phyloP scores from a whole-genome alignment of 768 basidiomycete species.

The Paxillus involutus region DNA sequence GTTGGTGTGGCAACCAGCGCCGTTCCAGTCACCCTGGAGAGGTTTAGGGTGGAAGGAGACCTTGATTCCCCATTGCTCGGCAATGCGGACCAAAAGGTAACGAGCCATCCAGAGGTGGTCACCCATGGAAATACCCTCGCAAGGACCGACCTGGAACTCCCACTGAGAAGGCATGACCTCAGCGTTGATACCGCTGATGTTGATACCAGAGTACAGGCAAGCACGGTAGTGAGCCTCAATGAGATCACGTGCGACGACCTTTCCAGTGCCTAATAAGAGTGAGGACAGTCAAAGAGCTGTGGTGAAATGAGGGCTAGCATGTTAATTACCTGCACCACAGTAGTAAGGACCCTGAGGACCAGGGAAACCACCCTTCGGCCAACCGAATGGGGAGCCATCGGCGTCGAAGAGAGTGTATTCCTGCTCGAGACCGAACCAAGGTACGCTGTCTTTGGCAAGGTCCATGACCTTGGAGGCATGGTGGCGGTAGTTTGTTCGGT shows the following conservation, averaged over 20 bases:
- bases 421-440: slow-evolving; percentile 99
- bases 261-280: slow-evolving; percentile 73
- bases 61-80: slow-evolving; percentile 96
- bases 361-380: slow-evolving; percentile 99
- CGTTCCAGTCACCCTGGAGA: slow-evolving; percentile 97
- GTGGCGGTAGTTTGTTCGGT: slow-evolving; percentile 94
- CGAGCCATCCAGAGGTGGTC: slow-evolving; percentile 99
- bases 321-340: slow-evolving; percentile 87
- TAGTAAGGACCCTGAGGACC: slow-evolving; percentile 99
- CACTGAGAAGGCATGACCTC: slow-evolving; percentile 99
- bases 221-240: slow-evolving; percentile 99
- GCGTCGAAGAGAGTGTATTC: slow-evolving; percentile 97
- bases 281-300: background rate
- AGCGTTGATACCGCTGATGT: slow-evolving; percentile 99
- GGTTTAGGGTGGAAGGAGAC: slow-evolving; percentile 99
- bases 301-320: slow-evolving; percentile 10
- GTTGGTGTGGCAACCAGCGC: slow-evolving; percentile 98
- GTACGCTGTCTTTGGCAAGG: slow-evolving; percentile 70
- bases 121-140: slow-evolving; percentile 97
- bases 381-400: slow-evolving; percentile 88
- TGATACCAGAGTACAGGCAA: slow-evolving; percentile 92
- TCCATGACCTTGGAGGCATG: slow-evolving; percentile 96
- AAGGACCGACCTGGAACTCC: slow-evolving; percentile 99
- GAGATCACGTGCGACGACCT: slow-evolving; percentile 97
- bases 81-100: slow-evolving; percentile 92